Evolutionary conservation across 345 rosid species (phyloP).

Genomic region (Salix koriyanagi): DNA sequence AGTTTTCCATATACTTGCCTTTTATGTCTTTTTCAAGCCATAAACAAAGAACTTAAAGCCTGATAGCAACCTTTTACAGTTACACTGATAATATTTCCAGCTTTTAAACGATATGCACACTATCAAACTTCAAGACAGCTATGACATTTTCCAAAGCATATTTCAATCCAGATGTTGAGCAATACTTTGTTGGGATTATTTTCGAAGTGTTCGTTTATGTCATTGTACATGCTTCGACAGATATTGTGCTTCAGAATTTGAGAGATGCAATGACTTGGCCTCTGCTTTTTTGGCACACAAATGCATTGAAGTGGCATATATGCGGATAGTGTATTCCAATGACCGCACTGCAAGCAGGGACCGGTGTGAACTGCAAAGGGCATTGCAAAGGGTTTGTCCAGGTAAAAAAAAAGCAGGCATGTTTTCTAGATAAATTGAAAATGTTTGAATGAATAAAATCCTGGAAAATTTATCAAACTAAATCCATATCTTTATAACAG

Average conservation of each 20-base stretch:
- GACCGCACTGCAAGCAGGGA: slow-evolving; percentile 6
- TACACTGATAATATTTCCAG: too few species aligned
- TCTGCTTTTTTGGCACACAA: slow-evolving; percentile 15
- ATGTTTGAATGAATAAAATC: not conserved
- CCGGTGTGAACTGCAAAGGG: slow-evolving; percentile 1
- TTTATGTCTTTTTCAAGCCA: too few species aligned
- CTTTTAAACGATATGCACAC: too few species aligned
- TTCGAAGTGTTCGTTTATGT: not conserved
- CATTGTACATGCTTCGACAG: not conserved
- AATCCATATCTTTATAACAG: not conserved
- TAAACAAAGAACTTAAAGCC: too few species aligned
- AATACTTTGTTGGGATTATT: not conserved
- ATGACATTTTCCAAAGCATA: not conserved
- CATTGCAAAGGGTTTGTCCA: slow-evolving; percentile 6
- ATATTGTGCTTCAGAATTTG: slow-evolving; percentile 14
- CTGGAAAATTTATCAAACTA: not conserved
- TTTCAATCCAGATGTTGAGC: not conserved
- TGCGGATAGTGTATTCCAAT: slow-evolving; percentile 9
- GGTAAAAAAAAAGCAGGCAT: not conserved
- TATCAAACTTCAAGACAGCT: too few species aligned
- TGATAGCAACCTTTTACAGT: too few species aligned
- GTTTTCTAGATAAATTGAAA: too few species aligned
- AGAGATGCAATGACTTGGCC: slow-evolving; percentile 15
- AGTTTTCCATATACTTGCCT: not conserved
- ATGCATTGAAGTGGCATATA: slow-evolving; percentile 17